Base-by-base conservation (phyloP, 2,329 filamentous ascomycete genomes). In the Colletotrichum chrysophilum region DNA sequence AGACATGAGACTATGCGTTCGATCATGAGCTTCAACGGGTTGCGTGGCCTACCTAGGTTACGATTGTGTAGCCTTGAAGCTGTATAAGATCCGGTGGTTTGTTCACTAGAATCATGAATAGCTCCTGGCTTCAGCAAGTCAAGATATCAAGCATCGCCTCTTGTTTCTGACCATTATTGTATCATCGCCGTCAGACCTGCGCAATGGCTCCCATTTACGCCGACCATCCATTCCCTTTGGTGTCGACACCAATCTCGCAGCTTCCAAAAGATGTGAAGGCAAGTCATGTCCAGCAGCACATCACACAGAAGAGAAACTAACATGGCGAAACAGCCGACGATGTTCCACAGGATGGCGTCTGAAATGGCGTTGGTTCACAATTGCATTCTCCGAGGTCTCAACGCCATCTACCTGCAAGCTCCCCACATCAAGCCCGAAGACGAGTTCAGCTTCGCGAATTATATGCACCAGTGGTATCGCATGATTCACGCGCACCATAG, bases 401-500 rank as follows among this genome's bases (percentile, higher is more conserved):
- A 86, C 77, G 80, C 82, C 10, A 81, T 86, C 55, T 83, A 86
- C 75, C 78, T 83, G 38, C 85, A 87, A 64, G 80, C 83, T 2
- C 77, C 80, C 10, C 81, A 85, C 66, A 79, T 87, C 7, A 78
- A 82, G 8, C 71, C 78, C 14, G 78, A 83, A 34, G 84, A 87
- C 70, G 81, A 82, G 36, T 65, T 78, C 12, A 78, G 80, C 62
- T 85, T 86, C 75, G 77, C 79, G 14, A 77, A 81, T 34, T 86
- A 84, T 75, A 81, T 82, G 2, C 43, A 76, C 24, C 78, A 80
- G 18, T 87, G 86, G 80, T 72, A 80, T 28, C 77, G 71, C 5
- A 76, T 83, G 13, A 36, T 88, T 4, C 75, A 83, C 48, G 77
- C 82, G 12, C 87, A 88, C 75, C 86, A 88, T 73, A 67, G 80